Percentiles rank a stretch among this genome's conserved stretches.
These are phyloP conservation scores for Microthlaspi erraticum DNA, from an alignment of 345 rosid genomes.

Conservation along the genomic window DNA sequence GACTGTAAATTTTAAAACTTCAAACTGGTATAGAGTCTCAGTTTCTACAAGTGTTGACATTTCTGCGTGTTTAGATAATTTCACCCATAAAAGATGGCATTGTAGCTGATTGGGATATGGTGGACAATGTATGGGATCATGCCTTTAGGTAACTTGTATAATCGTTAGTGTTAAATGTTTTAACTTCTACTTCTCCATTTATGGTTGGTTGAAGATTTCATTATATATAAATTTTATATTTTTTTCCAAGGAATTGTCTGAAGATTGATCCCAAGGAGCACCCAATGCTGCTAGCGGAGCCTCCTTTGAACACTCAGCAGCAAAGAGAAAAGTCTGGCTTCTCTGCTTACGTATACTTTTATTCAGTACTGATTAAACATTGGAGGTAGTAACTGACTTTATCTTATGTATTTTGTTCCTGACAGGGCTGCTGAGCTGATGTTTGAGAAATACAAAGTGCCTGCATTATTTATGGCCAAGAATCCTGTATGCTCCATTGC, in stretches of 20 bases:
- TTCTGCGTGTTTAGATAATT: conserved; percentile 52
- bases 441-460: conserved; percentile 90
- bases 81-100: conserved; percentile 87
- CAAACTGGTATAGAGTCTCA: neutral
- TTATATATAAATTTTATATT: neutral
- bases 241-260: conserved; percentile 65
- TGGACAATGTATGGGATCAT: conserved; percentile 92
- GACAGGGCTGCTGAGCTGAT: conserved; percentile 85
- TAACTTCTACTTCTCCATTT: neutral
- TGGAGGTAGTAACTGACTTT: conserved; percentile 17
- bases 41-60: neutral
- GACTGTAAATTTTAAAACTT: neutral
- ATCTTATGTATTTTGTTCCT: conserved; percentile 8
- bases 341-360: neutral
- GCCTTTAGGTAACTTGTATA: conserved; percentile 69
- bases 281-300: conserved; percentile 94
- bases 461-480: conserved; percentile 90
- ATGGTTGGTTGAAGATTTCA: conserved; percentile 9
- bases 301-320: conserved; percentile 74
- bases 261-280: conserved; percentile 91
- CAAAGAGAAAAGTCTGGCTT: conserved; percentile 77
- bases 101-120: conserved; percentile 87
- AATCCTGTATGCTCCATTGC: too few relatives aligned
- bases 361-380: conserved; percentile 5
- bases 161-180: conserved; percentile 1